Evolutionary conservation across 495 filamentous ascomycete genomes (phyloP).

Genomic region (Echria macrotheca): DNA sequence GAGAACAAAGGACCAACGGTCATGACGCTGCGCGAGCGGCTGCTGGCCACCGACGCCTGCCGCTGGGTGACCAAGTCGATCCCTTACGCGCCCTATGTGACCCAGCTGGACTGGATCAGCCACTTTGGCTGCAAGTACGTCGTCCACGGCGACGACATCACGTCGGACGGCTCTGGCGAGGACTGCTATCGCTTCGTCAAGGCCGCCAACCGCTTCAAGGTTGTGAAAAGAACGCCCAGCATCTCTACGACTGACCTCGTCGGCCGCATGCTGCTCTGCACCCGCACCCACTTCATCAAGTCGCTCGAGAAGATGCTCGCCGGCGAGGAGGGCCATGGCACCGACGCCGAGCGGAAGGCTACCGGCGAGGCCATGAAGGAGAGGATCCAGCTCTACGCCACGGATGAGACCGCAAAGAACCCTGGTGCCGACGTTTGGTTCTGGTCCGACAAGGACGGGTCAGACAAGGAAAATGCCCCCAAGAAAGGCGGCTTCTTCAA

Average conservation of each 20-base stretch:
- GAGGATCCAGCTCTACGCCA: slow-evolving; percentile 77
- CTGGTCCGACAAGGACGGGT: slow-evolving; percentile 55
- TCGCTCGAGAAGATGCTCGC: slow-evolving; percentile 60
- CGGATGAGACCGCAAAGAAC: slow-evolving; percentile 66
- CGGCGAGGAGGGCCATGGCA: slow-evolving; percentile 68
- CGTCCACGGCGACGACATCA: slow-evolving; percentile 96
- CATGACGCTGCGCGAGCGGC: slow-evolving; percentile 89
- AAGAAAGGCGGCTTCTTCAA: slow-evolving; percentile 55
- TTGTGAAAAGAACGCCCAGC: slow-evolving; percentile 91
- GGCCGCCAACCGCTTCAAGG: slow-evolving; percentile 80
- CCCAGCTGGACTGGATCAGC: slow-evolving; percentile 84
- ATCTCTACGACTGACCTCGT: slow-evolving; percentile 98
- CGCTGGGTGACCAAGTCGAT: slow-evolving; percentile 85
- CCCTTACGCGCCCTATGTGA: slow-evolving; percentile 89
- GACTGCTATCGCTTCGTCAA: slow-evolving; percentile 98
- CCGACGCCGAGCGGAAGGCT: slow-evolving; percentile 55
- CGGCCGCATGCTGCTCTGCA: slow-evolving; percentile 92
- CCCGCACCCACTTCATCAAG: slow-evolving; percentile 79
- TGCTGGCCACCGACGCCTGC: slow-evolving; percentile 86
- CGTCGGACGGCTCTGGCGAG: slow-evolving; percentile 81
- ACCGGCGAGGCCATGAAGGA: slow-evolving; percentile 58
- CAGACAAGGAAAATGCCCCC: slow-evolving; percentile 42
- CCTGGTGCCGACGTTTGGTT: slow-evolving; percentile 75
- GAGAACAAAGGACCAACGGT: slow-evolving; percentile 97
- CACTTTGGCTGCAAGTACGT: slow-evolving; percentile 93